phyloP scores from a whole-genome alignment of 1,139 yeast genomes.

The Suhomyces atakaporum region DNA sequence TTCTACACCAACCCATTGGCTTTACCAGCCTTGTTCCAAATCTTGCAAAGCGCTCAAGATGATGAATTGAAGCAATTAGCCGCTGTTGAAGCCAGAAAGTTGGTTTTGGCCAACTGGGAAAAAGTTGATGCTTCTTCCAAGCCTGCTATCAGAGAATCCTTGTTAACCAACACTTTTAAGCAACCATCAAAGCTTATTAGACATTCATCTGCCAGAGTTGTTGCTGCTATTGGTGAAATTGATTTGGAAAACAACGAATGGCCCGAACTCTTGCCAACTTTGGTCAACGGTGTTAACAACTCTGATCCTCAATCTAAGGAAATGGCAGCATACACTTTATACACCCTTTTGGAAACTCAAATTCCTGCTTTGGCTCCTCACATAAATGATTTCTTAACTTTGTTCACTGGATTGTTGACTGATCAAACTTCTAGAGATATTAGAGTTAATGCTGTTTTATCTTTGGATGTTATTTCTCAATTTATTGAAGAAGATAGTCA shows the following conservation, averaged over 20 bases:
- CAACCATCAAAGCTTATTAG: slow-evolving; percentile 63
- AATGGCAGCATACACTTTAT: slow-evolving; percentile 79
- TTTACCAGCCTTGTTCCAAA: slow-evolving; percentile 80
- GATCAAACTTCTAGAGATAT: slow-evolving; percentile 71
- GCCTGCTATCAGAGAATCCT: slow-evolving; percentile 62
- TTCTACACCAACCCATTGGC: slow-evolving; percentile 73
- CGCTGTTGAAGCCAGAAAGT: slow-evolving; percentile 93
- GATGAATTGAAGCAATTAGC: slow-evolving; percentile 78
- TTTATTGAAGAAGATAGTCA: slow-evolving; percentile 59
- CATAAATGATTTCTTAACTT: slow-evolving; percentile 64
- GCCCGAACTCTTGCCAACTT: slow-evolving; percentile 74
- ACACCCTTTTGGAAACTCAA: slow-evolving; percentile 76
- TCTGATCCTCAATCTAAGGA: slow-evolving; percentile 68
- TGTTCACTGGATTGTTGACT: slow-evolving; percentile 67
- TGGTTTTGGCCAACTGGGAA: slow-evolving; percentile 74
- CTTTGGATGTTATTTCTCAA: slow-evolving; percentile 75
- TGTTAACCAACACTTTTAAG: slow-evolving; percentile 69
- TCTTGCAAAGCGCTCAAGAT: slow-evolving; percentile 67
- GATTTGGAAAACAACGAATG: slow-evolving; percentile 71
- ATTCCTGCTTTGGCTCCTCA: slow-evolving; percentile 63
- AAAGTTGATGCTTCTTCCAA: slow-evolving; percentile 53
- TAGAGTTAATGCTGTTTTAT: slow-evolving; percentile 81
- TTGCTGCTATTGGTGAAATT: slow-evolving; percentile 78
- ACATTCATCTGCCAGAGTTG: slow-evolving; percentile 87
- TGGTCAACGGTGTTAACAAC: slow-evolving; percentile 71